Base-by-base conservation (phyloP, 1,139 yeast species). In the Yamadazyma conglobata region DNA sequence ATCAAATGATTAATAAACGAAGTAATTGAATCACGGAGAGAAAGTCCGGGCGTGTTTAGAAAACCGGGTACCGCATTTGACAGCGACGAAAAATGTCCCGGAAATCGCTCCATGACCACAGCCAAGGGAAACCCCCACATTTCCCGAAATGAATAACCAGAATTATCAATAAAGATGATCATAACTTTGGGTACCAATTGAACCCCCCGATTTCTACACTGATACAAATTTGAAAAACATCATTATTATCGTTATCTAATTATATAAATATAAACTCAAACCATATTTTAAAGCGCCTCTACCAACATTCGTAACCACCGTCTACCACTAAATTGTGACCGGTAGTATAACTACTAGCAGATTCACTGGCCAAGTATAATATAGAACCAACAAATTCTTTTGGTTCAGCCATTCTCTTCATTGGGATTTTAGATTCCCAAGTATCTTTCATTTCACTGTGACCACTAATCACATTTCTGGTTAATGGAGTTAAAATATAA, bases 341-440 rank as follows among this genome's bases (percentile, higher is more conserved):
- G 15, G 74, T 68, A 27, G 73, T 68, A 54, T 68, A 68, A 23
- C 65, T 56, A 18, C 70, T 61, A 6, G 73, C 73, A 27, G 63
- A 34, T 16, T 64, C 68, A 32, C 65, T 58, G n/a, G 71, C 71
- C 56, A 68, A 63, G 56, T 67, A 67, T 40, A 68, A 59, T 33
- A 67, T 56, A 20, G 68, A 56, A 22, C 74, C 73, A 25, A 67
- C 70, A 43, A 67, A 67, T 44, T 68, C 73, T 50, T 67, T 67
- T 41, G 73, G 73, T 42, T 67, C 73, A 29, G 73, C 73, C 73
- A 67, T 68, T 55, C 74, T 60, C 52, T 63, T 61, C 67, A 64
- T 61, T 32, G 74, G 74, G 39, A 67, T 61, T 54, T 62, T 66
- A 27, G 60, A 48, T 47, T 67, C 73, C 73, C 74, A 67, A 20